Base-by-base conservation (phyloP, 768 basidiomycete genomes). In the Naganishia friedmannii region DNA sequence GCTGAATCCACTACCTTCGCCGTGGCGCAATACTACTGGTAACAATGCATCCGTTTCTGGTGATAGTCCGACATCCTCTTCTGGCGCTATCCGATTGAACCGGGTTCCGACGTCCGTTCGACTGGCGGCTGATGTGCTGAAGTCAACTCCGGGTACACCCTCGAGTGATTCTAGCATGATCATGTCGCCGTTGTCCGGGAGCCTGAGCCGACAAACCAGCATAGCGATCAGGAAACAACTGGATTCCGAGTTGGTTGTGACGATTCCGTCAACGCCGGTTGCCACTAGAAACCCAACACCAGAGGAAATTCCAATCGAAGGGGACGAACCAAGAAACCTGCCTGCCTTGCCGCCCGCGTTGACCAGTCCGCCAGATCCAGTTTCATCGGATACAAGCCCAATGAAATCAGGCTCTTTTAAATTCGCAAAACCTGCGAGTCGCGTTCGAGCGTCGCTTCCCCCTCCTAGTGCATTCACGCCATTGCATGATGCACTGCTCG, bases 31-130 rank as follows among this genome's bases (percentile, higher is more conserved):
- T 4, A 65, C 73, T 3, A 63, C 71, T 17, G 74, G 75, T 8
- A 51, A 53, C 17, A 53, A 65, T 34, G 32, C 66, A 10, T 51
- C 48, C 5, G 45, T 29, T 26, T 46, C 32, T 1, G 34, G 28
- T 15, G 60, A 56, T 26, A 53, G 42, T 37, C 58, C 70, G 26
- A 55, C 56, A 26, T 66, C 58, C 26, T 53, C 57, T 23, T 65
- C 58, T 26, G 77, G 78, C 10, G 75, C 80, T 7, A 82, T 83
- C 53, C 77, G 82, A n/a, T 76, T 84, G 8, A 83, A 82, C 53
- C 74, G 82, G 10, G 83, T 84, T 0, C 83, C 83, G 0, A 83
- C 83, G 1, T 78, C 80, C 23, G 83, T 84, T 0, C 73, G 82
- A 26, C 75, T 83, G 39, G 83, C 83, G 0, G 74, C 80, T n/a